phyloP scores from a whole-genome alignment of 2,329 filamentous ascomycete species.

The Hirsutella minnesotensis region DNA sequence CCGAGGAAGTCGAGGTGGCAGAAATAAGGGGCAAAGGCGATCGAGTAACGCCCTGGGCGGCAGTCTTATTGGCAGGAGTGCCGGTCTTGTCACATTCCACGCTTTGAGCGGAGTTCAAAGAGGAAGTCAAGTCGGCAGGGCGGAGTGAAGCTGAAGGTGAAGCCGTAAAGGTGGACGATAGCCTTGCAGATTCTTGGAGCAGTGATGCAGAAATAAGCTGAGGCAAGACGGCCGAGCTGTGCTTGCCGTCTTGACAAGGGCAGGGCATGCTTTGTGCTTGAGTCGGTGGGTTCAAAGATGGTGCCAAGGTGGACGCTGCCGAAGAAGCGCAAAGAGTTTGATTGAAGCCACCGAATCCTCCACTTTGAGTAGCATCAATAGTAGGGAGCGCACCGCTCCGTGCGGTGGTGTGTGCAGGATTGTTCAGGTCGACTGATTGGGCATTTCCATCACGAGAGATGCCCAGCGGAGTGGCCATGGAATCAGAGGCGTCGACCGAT shows the following conservation, averaged over 20 bases:
- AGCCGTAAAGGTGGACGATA: not conserved
- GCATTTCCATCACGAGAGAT: not conserved
- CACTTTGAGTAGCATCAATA: not conserved
- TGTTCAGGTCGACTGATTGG: not conserved
- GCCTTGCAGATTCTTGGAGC: not conserved
- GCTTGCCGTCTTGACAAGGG: not conserved
- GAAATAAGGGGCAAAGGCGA: not conserved
- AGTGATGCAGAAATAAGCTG: not conserved
- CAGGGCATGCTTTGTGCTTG: not conserved
- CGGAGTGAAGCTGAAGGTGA: not conserved
- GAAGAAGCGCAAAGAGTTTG: not conserved
- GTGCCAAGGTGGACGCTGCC: not conserved
- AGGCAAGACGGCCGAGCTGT: not conserved
- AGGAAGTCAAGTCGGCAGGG: not conserved
- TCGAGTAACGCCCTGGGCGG: not conserved
- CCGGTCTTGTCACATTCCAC: constrained; percentile 1
- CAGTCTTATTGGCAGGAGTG: not conserved
- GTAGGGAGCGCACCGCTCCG: too few relatives aligned
- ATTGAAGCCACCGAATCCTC: not conserved
- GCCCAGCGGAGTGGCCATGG: constrained; percentile 4
- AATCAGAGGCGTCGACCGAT: constrained; percentile 9
- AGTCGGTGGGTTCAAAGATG: not conserved
- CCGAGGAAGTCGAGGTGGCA: not conserved
- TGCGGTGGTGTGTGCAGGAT: not conserved
- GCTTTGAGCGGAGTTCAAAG: not conserved